Percentiles rank a stretch among this genome's conserved stretches.
phyloP scores from a whole-genome alignment of 257 asterid genomes.

The Cordia subcordata region DNA sequence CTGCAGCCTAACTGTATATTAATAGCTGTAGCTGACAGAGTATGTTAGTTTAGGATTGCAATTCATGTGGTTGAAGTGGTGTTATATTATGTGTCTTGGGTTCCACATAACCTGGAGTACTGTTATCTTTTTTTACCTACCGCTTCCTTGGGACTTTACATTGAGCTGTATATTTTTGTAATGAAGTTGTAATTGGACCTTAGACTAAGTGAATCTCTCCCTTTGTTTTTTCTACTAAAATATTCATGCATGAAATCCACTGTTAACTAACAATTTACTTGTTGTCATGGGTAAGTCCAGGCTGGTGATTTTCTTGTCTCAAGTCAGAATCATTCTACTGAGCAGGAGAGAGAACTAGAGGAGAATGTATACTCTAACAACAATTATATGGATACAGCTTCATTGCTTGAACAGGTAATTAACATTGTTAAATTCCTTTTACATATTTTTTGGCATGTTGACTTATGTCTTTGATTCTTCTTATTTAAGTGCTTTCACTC shows the following conservation, averaged over 20 bases:
- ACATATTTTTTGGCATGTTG: slow-evolving; percentile 15
- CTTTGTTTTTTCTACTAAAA: background rate
- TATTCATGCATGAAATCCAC: background rate
- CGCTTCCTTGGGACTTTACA: background rate
- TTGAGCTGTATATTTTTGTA: background rate
- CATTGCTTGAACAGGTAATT: slow-evolving; percentile 80
- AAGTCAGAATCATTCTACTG: slow-evolving; percentile 51
- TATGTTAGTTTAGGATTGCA: background rate
- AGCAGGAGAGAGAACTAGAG: slow-evolving; percentile 74
- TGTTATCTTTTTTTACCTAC: background rate
- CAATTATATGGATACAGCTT: slow-evolving; percentile 54
- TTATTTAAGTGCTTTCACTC: slow-evolving; percentile 21
- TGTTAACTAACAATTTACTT: slow-evolving; percentile 4
- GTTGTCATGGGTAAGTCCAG: slow-evolving; percentile 37
- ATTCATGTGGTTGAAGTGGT: background rate
- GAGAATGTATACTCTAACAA: slow-evolving; percentile 49
- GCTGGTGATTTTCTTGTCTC: slow-evolving; percentile 87
- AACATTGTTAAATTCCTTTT: slow-evolving; percentile 10
- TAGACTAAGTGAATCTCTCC: background rate
- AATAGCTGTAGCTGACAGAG: background rate
- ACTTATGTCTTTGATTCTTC: background rate
- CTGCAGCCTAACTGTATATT: no score
- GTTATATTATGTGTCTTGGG: background rate
- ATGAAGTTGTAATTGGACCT: background rate
- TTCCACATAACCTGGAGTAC: background rate